Base-by-base conservation (phyloP, 495 filamentous ascomycete genomes). In the Annulohypoxylon maeteangense region DNA sequence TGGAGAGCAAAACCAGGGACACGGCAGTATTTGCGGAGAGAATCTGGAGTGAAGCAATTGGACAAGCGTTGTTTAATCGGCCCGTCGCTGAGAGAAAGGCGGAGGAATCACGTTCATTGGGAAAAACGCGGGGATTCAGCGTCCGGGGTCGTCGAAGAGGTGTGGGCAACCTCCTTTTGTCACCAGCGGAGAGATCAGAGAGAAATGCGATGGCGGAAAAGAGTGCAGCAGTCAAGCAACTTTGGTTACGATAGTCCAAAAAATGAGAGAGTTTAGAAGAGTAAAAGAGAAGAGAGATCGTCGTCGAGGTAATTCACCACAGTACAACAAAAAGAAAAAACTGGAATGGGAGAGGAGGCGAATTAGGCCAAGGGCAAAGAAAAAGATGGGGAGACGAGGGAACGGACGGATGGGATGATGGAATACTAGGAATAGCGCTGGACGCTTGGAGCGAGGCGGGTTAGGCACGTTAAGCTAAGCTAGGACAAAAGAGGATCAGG, bases 31-130 rank as follows among this genome's bases (percentile, higher is more conserved):
- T 72, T 72, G 51, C 70, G 70, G 68, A 67, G 68, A 71, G 68
- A 66, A 77, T 58, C 64, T 71, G 65, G 70, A 59, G 65, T 72
- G 70, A 72, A 72, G 65, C 65, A 66, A 72, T 64, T 67, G 70
- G 73, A 64, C 66, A 71, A 75, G 73, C 67, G 64, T 75, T 67
- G 31, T 50, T 72, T 74, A 77, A 75, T 77, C 75, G 75, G 75
- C 75, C 75, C 75, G 75, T 77, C 73, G 71, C 50, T 74, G 56
- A 72, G 65, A 67, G 51, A 69, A 74, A 74, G 74, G 75, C 75
- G 75, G 75, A 75, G 75, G 75, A 45, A 72, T 60, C 64, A 67
- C 57, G 63, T 57, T 74, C 75, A 77, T 77, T 68, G 47, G 75
- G 73, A 76, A 75, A 54, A 75, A 77, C 67, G 70, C 71, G 75